Percentiles rank a stretch among this genome's conserved stretches.
phyloP scores from a whole-genome alignment of 2,329 filamentous ascomycete species.

The Bipolaris gigantea region DNA sequence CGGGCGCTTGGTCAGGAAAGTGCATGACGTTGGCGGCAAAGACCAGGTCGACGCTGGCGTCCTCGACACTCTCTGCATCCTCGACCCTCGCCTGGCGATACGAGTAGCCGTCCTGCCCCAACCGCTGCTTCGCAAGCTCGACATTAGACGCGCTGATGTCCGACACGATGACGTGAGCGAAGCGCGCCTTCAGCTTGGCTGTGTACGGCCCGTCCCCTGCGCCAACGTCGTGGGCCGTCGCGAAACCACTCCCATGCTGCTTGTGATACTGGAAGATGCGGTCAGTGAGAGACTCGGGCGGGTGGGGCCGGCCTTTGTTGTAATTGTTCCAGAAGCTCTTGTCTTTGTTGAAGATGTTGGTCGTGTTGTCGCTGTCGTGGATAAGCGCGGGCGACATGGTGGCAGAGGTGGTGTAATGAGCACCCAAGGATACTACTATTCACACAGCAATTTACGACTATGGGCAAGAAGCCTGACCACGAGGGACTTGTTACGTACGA shows the following conservation, averaged over 20 bases:
- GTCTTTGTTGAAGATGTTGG: background rate
- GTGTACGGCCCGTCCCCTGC: background rate
- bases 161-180: background rate
- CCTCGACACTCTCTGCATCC: background rate
- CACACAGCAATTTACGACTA: no score
- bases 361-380: background rate
- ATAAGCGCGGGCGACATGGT: no score
- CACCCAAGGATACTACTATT: no score
- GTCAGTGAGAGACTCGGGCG: background rate
- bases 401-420: no score
- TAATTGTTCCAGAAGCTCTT: background rate
- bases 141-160: background rate
- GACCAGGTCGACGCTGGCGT: background rate
- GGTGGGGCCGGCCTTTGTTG: background rate
- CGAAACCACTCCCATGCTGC: background rate
- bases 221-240: background rate
- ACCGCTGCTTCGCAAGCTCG: background rate
- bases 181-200: background rate
- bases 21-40: background rate
- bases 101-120: background rate
- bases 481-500: no score
- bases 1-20: background rate
- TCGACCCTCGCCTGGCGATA: background rate
- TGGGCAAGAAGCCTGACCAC: no score
- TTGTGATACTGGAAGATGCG: background rate